Percentiles rank a stretch among this genome's conserved stretches.
phyloP scores from a whole-genome alignment of 1,139 yeast species.

The Taiozyma sp. region DNA sequence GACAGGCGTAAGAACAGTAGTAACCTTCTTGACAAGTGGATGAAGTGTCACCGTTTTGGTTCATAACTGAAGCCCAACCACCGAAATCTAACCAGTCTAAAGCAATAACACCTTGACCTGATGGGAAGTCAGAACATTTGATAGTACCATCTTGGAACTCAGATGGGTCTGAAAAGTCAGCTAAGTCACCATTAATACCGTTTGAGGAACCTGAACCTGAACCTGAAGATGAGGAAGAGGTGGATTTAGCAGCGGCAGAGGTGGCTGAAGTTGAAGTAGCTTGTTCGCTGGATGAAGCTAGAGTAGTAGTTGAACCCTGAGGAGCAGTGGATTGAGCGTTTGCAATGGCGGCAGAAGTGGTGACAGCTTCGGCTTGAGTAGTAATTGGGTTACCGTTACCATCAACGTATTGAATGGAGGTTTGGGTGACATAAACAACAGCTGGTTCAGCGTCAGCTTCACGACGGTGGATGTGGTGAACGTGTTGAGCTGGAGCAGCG shows the following conservation, averaged over 20 bases:
- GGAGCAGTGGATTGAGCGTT: slow-evolving; percentile 23
- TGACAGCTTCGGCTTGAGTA: slow-evolving; percentile 15
- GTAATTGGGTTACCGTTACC: slow-evolving; percentile 31
- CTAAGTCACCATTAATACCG: slow-evolving; percentile 48
- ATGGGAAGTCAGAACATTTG: slow-evolving; percentile 75
- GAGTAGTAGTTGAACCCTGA: slow-evolving; percentile 5
- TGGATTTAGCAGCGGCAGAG: slow-evolving; percentile 19
- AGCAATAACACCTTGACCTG: slow-evolving; percentile 86
- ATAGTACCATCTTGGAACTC: slow-evolving; percentile 77
- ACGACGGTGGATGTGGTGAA: slow-evolving; percentile 54
- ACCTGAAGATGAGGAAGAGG: slow-evolving; percentile 32
- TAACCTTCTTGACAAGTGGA: slow-evolving; percentile 74
- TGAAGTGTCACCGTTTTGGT: slow-evolving; percentile 50
- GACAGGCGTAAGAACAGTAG: slow-evolving; percentile 91
- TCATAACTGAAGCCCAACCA: slow-evolving; percentile 87
- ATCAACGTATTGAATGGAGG: slow-evolving; percentile 43
- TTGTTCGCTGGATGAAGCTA: slow-evolving; percentile 4
- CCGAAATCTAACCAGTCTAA: slow-evolving; percentile 77
- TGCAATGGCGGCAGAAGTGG: slow-evolving; percentile 21
- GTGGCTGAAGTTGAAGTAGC: slow-evolving; percentile 5
- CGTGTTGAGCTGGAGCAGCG: slow-evolving; percentile 43
- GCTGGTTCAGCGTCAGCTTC: slow-evolving; percentile 38
- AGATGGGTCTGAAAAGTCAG: slow-evolving; percentile 47
- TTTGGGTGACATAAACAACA: slow-evolving; percentile 48
- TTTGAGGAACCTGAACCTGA: slow-evolving; percentile 21